Evolutionary conservation across 1,284 basidiomycete genomes (phyloP).

Genomic region (Sporisorium iseilematis-ciliati): DNA sequence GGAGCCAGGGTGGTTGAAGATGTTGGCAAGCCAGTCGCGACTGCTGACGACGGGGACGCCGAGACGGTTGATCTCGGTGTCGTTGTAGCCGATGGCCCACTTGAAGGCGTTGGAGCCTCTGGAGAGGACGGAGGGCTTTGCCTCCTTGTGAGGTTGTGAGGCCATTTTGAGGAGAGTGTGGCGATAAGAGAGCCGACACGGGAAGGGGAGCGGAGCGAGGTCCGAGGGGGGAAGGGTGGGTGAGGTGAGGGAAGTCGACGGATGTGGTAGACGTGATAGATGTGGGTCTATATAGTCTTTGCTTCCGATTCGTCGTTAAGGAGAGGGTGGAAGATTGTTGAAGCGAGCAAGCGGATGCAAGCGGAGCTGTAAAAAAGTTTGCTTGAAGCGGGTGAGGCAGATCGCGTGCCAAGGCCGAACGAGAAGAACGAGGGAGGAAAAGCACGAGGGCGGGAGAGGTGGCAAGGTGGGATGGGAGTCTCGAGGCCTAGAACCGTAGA

Average conservation of each 20-base stretch:
- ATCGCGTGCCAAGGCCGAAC: constrained; percentile 19
- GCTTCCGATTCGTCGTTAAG: background rate
- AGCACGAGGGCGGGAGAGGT: background rate
- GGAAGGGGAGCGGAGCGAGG: background rate
- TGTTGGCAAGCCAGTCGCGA: constrained; percentile 57
- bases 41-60: constrained; percentile 67
- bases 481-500: background rate
- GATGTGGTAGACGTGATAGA: constrained; percentile 6
- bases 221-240: background rate
- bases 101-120: constrained; percentile 39
- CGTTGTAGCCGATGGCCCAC: constrained; percentile 60
- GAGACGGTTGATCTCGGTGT: constrained; percentile 64
- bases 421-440: constrained; percentile 18
- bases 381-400: background rate
- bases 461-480: background rate
- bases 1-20: constrained; percentile 45
- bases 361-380: background rate
- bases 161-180: constrained; percentile 25
- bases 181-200: constrained; percentile 15
- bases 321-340: background rate
- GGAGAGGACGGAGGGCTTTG: constrained; percentile 25
- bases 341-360: background rate
- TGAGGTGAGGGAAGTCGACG: background rate
- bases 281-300: constrained; percentile 29
- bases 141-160: constrained; percentile 19